A percentile compares a stretch with the other conserved stretches of the same genome.
phyloP scores from a whole-genome alignment of 495 filamentous ascomycete species.

The Talaromyces liani region DNA sequence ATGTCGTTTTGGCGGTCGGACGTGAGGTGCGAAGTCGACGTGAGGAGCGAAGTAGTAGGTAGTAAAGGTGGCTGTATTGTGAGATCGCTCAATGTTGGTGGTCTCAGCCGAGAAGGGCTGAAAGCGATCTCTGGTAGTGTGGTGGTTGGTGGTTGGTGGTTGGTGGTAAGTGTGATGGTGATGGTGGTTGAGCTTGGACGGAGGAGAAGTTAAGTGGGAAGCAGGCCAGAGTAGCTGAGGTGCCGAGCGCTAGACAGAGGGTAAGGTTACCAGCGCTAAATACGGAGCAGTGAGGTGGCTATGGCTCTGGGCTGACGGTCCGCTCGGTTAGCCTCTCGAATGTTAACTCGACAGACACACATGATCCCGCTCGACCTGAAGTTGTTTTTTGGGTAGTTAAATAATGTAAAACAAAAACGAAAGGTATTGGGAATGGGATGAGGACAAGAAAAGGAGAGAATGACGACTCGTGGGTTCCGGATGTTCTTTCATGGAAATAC shows the following conservation, averaged over 20 bases:
- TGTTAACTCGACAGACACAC: not conserved
- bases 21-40: not conserved
- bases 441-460: not conserved
- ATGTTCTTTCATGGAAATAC: not conserved
- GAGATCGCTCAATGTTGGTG: not conserved
- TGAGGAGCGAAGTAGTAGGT: not conserved
- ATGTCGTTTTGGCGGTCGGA: not conserved
- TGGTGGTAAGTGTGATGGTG: not conserved
- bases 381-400: not conserved
- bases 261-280: not conserved
- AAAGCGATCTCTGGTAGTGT: not conserved
- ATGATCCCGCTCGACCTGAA: not conserved
- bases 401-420: not conserved
- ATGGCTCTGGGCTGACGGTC: constrained; percentile 3
- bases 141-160: not conserved
- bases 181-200: constrained; percentile 1
- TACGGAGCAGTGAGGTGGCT: not conserved
- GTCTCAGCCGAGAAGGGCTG: not conserved
- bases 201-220: constrained; percentile 3
- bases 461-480: not conserved
- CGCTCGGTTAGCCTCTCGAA: not conserved
- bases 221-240: not conserved
- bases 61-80: not conserved
- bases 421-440: not conserved
- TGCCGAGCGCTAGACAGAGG: not conserved